Conservation (phyloP, 2,329 filamentous ascomycete species). For the Epicoccum sorghinum region DNA sequence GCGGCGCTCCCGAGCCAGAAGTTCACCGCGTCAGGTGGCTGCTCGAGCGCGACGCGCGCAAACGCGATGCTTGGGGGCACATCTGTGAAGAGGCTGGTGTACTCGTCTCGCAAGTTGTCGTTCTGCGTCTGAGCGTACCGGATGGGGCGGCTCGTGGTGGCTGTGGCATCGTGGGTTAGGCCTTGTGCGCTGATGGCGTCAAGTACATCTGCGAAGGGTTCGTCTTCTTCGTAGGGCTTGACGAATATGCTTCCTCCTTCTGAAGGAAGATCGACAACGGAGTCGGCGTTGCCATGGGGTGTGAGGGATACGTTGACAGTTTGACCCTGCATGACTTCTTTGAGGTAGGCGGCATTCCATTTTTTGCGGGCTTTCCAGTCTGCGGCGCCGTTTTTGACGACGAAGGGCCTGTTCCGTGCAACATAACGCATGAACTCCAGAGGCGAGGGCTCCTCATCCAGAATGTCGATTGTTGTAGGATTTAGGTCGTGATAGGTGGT, state of each 20-base stretch:
- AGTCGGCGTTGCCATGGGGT: slow-evolving; percentile 68
- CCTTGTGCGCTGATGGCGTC: slow-evolving; percentile 66
- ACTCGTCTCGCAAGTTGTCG: slow-evolving; percentile 79
- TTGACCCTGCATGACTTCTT: slow-evolving; percentile 59
- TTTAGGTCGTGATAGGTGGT: slow-evolving; percentile 78
- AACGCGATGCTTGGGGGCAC: slow-evolving; percentile 71
- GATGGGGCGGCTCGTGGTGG: slow-evolving; percentile 12
- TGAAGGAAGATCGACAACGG: slow-evolving; percentile 68
- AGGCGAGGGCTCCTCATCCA: slow-evolving; percentile 70
- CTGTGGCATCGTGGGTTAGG: neutral
- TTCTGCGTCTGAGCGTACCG: slow-evolving; percentile 81
- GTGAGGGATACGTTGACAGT: slow-evolving; percentile 78
- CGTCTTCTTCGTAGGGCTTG: slow-evolving; percentile 72
- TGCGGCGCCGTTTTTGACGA: slow-evolving; percentile 67
- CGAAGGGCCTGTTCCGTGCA: slow-evolving; percentile 74
- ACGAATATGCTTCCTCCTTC: slow-evolving; percentile 59
- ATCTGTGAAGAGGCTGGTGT: slow-evolving; percentile 65
- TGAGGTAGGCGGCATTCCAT: slow-evolving; percentile 70
- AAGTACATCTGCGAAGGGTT: slow-evolving; percentile 68
- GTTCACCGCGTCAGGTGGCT: slow-evolving; percentile 75
- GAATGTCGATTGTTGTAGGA: slow-evolving; percentile 62
- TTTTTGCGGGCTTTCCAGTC: slow-evolving; percentile 66
- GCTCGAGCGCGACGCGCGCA: slow-evolving; percentile 71
- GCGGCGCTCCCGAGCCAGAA: slow-evolving; percentile 78
- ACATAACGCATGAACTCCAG: slow-evolving; percentile 83